Evolutionary conservation across 768 basidiomycete genomes (phyloP).

Genomic region (Hericium alpestre): DNA sequence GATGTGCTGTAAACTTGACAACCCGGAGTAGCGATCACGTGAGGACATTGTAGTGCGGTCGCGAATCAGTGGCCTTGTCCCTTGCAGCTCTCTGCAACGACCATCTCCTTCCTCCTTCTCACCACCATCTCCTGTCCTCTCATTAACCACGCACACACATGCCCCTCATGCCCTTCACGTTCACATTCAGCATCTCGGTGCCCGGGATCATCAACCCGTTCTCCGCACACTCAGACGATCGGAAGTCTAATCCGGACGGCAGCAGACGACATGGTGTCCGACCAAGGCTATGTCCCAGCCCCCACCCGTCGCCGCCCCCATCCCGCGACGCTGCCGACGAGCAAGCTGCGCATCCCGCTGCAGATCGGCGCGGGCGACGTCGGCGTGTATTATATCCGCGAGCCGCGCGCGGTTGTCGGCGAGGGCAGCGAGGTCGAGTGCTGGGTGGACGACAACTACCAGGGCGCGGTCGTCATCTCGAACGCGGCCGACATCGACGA

Average conservation of each 20-base stretch:
- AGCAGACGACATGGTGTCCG: conserved; percentile 14
- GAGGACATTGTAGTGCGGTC: neutral
- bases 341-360: conserved; percentile 73
- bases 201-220: conserved; percentile 65
- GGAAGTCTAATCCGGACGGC: conserved; percentile 10
- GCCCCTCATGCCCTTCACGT: conserved; percentile 44
- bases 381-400: conserved; percentile 80
- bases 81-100: neutral
- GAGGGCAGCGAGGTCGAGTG: conserved; percentile 70
- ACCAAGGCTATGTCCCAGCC: conserved; percentile 16
- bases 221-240: conserved; percentile 15
- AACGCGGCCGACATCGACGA: conserved; percentile 63
- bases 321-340: conserved; percentile 38
- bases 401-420: conserved; percentile 46
- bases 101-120: neutral
- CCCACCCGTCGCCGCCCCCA: conserved; percentile 11
- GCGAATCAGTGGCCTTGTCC: neutral
- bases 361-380: conserved; percentile 84
- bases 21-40: neutral
- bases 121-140: neutral
- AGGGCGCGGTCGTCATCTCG: conserved; percentile 64
- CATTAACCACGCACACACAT: neutral
- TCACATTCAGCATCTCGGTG: conserved; percentile 59
- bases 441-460: conserved; percentile 96
- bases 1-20: no score